Evolutionary conservation across 2,329 filamentous ascomycete genomes (phyloP).

Genomic region (Fusarium poae): DNA sequence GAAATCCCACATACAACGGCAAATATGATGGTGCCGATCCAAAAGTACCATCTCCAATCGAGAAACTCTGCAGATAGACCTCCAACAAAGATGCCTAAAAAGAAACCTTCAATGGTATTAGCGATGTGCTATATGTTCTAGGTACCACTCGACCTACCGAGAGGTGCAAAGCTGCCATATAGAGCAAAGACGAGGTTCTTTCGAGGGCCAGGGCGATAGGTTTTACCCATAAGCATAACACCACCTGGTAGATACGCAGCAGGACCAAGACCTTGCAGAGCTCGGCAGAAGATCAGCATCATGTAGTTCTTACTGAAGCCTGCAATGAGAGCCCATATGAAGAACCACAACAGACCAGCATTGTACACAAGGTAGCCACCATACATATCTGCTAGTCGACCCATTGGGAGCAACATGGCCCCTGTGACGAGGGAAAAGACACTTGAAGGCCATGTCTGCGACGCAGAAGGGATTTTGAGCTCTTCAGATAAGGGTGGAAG

Average conservation of each 20-base stretch:
- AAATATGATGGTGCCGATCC: slow-evolving; percentile 64
- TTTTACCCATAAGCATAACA: slow-evolving; percentile 76
- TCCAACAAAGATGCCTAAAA: slow-evolving; percentile 74
- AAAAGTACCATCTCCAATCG: slow-evolving; percentile 78
- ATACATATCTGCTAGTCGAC: slow-evolving; percentile 72
- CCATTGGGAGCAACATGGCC: slow-evolving; percentile 72
- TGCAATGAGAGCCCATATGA: slow-evolving; percentile 75
- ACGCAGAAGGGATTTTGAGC: slow-evolving; percentile 73
- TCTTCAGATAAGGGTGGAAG: slow-evolving; percentile 73
- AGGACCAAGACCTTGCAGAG: slow-evolving; percentile 79
- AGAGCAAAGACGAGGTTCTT: slow-evolving; percentile 76
- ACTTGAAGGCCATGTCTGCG: slow-evolving; percentile 73
- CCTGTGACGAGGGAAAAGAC: slow-evolving; percentile 70
- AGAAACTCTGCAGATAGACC: slow-evolving; percentile 72
- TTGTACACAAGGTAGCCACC: slow-evolving; percentile 73
- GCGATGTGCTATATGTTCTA: neutral
- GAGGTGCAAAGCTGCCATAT: slow-evolving; percentile 68
- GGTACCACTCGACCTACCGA: neutral
- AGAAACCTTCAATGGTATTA: slow-evolving; percentile 61
- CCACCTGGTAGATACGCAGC: slow-evolving; percentile 79
- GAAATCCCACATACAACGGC: slow-evolving; percentile 64
- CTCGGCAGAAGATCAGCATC: slow-evolving; percentile 80
- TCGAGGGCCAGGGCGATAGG: slow-evolving; percentile 76
- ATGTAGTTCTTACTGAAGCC: slow-evolving; percentile 76
- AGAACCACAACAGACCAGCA: slow-evolving; percentile 72